phyloP scores from a whole-genome alignment of 2,329 filamentous ascomycete genomes.

The Aureobasidium sp. region DNA sequence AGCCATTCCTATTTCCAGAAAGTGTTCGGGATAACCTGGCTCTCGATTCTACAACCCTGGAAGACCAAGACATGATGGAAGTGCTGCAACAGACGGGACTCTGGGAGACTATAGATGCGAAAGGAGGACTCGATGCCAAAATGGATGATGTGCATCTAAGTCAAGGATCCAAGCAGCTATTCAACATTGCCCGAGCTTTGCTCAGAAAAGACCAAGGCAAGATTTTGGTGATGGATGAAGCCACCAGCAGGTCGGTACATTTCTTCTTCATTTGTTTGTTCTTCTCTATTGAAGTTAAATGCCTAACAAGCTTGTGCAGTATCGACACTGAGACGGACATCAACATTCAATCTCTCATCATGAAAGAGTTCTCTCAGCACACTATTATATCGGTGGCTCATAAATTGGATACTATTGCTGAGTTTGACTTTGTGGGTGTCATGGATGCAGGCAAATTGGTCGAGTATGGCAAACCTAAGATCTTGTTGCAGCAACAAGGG shows the following conservation, averaged over 20 bases:
- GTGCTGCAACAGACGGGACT: conserved; percentile 43
- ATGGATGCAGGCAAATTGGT: conserved; percentile 44
- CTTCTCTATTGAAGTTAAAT: no score
- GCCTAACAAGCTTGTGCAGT: neutral
- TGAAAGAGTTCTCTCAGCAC: conserved; percentile 41
- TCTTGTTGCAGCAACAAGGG: neutral
- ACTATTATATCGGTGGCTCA: conserved; percentile 56
- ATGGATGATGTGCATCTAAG: conserved; percentile 32
- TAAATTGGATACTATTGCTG: conserved; percentile 49
- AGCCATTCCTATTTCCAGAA: conserved; percentile 44
- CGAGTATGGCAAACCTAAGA: conserved; percentile 28
- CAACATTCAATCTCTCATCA: conserved; percentile 8
- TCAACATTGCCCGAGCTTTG: conserved; percentile 43
- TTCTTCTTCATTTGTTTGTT: neutral
- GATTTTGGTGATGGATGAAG: conserved; percentile 35
- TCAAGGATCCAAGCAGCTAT: conserved; percentile 45
- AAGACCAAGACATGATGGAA: conserved; percentile 34
- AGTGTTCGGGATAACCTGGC: conserved; percentile 41
- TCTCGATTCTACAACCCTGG: conserved; percentile 34
- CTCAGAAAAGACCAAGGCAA: conserved; percentile 30
- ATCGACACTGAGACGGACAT: conserved; percentile 6
- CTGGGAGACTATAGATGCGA: conserved; percentile 18
- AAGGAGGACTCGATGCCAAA: conserved; percentile 34
- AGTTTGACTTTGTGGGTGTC: conserved; percentile 47
- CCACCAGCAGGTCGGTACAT: conserved; percentile 16